Base-by-base conservation (phyloP, 257 asterid species). In the Nyctanthes arbortristis region DNA sequence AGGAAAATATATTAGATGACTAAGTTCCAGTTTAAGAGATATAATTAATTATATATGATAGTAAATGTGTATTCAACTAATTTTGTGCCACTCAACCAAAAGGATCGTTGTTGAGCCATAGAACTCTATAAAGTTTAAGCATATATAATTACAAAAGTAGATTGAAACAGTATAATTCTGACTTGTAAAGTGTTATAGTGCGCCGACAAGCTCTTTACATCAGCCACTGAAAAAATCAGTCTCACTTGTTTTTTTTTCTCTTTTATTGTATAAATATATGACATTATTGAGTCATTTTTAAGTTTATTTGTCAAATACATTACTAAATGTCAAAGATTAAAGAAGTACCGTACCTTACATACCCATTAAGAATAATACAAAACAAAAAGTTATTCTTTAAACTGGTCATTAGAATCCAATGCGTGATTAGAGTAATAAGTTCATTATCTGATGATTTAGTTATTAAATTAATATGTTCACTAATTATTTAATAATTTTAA, bases 361-460 rank as follows among this genome's bases (percentile, higher is more conserved):
- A 61, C 32, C 32, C 65, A 16, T 3, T 16, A 33, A 35, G 28
- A 61, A n/a, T 18, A 61, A 33, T 61, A 61, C 66, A 61, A 7
- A 7, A 61, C 6, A 18, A 61, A 30, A 61, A 7, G 18, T 22
- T 18, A 24, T 52, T 52, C 59, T 52, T 24, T 52, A 22, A 52
- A 52, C 56, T 71, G 60, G 67, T 68, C 16, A 68, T 40, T 61
- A 77, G 85, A 77, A 81, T 77, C 85, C 85, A 57, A 81, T 74
- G 78, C 85, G 63, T 66, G 79, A 56, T 66, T 68, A 56, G 73
- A 61, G 80, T n/a, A n/a, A 77, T 75, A 68, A 63, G 28, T 74
- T 56, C 45, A 28, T 45, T 63, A 72, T 33, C n/a, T 45, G 65
- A 72, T 45, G 54, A 65, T 64, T 69, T 73, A 45, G 30, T 52